These are phyloP conservation scores for Mollisiaceae sp. DNA, from an alignment of 2,329 filamentous ascomycete genomes.

Conservation along the genomic window DNA sequence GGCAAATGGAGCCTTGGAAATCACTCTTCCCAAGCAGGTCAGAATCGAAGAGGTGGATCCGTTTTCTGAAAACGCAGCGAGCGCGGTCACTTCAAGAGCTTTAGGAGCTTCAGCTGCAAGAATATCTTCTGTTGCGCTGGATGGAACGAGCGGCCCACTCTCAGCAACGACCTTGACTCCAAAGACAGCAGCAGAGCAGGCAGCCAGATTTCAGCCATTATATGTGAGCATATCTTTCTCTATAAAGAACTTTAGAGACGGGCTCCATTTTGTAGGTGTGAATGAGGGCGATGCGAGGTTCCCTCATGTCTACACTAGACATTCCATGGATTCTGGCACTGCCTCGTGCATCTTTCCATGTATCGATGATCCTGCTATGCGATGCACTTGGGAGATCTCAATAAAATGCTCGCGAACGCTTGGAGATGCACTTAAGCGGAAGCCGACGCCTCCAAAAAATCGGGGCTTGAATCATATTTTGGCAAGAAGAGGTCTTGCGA, in stretches of 20 bases:
- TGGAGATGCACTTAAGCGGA: conserved; percentile 69
- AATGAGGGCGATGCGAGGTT: conserved; percentile 81
- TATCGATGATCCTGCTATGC: conserved; percentile 80
- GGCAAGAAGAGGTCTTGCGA: conserved; percentile 46
- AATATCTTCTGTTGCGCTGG: conserved; percentile 39
- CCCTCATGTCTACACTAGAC: conserved; percentile 89
- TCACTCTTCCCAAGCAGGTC: conserved; percentile 64
- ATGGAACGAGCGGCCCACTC: conserved; percentile 44
- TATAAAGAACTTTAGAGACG: conserved; percentile 78
- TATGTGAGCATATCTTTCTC: conserved; percentile 77
- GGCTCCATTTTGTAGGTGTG: conserved; percentile 88
- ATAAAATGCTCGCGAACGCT: conserved; percentile 86
- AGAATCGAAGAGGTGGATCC: conserved; percentile 66
- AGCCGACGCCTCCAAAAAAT: conserved; percentile 49
- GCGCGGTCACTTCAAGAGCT: conserved; percentile 49
- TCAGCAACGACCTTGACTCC: conserved; percentile 41
- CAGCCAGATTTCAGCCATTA: conserved; percentile 60
- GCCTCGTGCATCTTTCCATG: conserved; percentile 92
- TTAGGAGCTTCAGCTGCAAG: conserved; percentile 34
- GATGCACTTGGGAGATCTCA: conserved; percentile 86
- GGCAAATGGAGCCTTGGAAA: conserved; percentile 60
- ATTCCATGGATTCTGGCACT: conserved; percentile 77
- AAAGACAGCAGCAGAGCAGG: conserved; percentile 45
- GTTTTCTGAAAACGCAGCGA: conserved; percentile 53
- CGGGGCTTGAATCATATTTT: conserved; percentile 41